Evolutionary conservation across 2,329 filamentous ascomycete species (phyloP), one percentile per base, ranked within the genome.

Genomic region (Colletotrichum caudatum): DNA sequence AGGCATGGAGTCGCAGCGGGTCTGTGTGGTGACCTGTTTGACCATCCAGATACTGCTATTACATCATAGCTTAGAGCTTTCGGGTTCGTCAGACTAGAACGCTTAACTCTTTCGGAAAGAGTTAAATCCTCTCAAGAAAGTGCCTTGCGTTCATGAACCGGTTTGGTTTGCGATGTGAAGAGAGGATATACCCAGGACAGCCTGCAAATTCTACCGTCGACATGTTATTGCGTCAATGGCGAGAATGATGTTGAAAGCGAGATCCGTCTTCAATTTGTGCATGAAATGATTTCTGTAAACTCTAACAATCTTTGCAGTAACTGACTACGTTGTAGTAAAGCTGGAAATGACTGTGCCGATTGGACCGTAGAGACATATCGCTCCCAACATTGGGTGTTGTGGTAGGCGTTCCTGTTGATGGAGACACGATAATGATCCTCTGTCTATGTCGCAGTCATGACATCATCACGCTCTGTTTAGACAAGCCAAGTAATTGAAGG

Each of bases 51-150:
- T 5, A 23, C 46, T 48, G 20, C 29, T 26, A 72, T 72, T 69
- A 69, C 69, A 72, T 72, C 69, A 72, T 72, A 64, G 23, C 59
- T 60, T 48, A 54, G 69, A 64, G 53, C 51, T 69, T 69, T 60
- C 65, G 65, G 54, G 12, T 20, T 53, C 14, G 26, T 48, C 59
- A 53, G 35, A 26, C 20, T n/a, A 39, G 7, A 12, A 9, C 12
- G 26, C 8, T 20, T 14, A 26, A 12, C 37, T 37, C 14, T 23
- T n/a, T 26, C 5, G 35, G 35, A 39, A 58, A 41, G 35, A 5
- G 6, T 26, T 58, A 14, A 23, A 9, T 9, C 12, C 35, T 11
- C 37, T 39, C 35, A 26, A 5, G 11, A 9, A 7, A 18, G 41
- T 18, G n/a, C 16, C n/a, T 41, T 23, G 9, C 3, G 18, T 11